Evolutionary conservation across 257 asterid genomes (phyloP).

Genomic region (Pogostemon cablin): DNA sequence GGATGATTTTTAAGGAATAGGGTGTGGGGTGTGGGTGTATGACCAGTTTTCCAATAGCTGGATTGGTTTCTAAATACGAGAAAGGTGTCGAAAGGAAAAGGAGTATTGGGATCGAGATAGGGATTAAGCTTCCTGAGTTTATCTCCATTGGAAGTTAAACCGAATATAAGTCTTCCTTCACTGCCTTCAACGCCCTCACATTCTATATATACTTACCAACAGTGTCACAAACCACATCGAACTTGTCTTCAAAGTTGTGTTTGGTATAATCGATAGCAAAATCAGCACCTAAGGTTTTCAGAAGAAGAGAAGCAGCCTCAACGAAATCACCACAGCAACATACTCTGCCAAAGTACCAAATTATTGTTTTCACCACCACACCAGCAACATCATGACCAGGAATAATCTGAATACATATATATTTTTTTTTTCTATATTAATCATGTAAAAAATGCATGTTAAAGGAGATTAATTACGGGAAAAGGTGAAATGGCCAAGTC

Average conservation of each 20-base stretch:
- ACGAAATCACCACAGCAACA: conserved; percentile 70
- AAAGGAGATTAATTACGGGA: conserved; percentile 52
- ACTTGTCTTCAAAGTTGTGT: conserved; percentile 76
- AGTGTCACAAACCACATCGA: conserved; percentile 77
- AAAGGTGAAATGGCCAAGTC: conserved; percentile 67
- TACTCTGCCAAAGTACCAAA: conserved; percentile 76
- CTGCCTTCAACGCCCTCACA: conserved; percentile 58
- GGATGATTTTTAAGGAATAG: conserved; percentile 47
- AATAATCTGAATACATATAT: conserved; percentile 42
- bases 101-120: conserved; percentile 67
- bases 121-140: conserved; percentile 58
- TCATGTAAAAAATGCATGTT: background rate
- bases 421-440: background rate
- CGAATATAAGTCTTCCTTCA: no score
- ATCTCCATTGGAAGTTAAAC: conserved; percentile 63
- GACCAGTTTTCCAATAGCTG: conserved; percentile 73
- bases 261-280: conserved; percentile 82
- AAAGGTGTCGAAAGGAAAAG: conserved; percentile 72
- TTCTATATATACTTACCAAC: conserved; percentile 58
- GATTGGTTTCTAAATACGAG: conserved; percentile 60
- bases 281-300: conserved; percentile 77
- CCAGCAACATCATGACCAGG: conserved; percentile 89
- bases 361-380: conserved; percentile 67
- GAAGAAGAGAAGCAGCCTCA: conserved; percentile 71
- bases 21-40: conserved; percentile 73